Conservation (phyloP, 2,329 filamentous ascomycete species). For the Thielaviopsis ethacetica region DNA sequence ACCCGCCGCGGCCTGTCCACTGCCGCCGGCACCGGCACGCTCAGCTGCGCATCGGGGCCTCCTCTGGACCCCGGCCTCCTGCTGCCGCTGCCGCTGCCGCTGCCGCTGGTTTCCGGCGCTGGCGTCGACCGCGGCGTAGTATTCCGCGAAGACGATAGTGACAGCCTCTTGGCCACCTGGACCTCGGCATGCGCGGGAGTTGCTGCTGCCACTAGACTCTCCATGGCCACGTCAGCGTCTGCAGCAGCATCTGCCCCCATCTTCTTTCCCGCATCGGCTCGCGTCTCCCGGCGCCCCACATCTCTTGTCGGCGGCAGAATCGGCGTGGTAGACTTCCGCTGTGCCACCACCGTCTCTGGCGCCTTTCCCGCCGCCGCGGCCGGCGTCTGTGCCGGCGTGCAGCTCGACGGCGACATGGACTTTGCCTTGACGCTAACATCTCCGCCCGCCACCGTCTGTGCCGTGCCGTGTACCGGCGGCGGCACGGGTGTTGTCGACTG, state of each 20-base stretch:
- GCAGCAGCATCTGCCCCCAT: constrained; percentile 16
- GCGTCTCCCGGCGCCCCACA: constrained; percentile 27
- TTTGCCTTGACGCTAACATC: background rate
- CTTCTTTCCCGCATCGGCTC: constrained; percentile 25
- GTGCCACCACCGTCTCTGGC: background rate
- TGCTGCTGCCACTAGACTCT: constrained; percentile 17
- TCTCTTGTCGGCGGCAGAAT: constrained; percentile 22
- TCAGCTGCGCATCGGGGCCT: constrained; percentile 29
- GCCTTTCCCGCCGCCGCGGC: too few species aligned
- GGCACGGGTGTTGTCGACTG: constrained; percentile 27
- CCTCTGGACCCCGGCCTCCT: constrained; percentile 37
- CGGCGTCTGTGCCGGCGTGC: background rate
- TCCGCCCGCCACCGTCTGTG: background rate
- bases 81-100: constrained; percentile 15
- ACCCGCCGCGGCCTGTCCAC: constrained; percentile 37
- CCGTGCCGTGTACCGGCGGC: constrained; percentile 5
- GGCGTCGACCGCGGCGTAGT: constrained; percentile 20
- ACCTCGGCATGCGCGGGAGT: constrained; percentile 3
- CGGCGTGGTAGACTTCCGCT: constrained; percentile 18
- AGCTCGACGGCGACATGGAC: background rate
- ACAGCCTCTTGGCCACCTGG: background rate
- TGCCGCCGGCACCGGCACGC: constrained; percentile 23
- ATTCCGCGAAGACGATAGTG: constrained; percentile 13
- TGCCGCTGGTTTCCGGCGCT: constrained; percentile 20
- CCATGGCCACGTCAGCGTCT: constrained; percentile 10